Percentiles rank a stretch among this genome's conserved stretches.
Evolutionary conservation across 2,329 filamentous ascomycete genomes (phyloP).

Genomic region (Cryoendolithus antarcticus): DNA sequence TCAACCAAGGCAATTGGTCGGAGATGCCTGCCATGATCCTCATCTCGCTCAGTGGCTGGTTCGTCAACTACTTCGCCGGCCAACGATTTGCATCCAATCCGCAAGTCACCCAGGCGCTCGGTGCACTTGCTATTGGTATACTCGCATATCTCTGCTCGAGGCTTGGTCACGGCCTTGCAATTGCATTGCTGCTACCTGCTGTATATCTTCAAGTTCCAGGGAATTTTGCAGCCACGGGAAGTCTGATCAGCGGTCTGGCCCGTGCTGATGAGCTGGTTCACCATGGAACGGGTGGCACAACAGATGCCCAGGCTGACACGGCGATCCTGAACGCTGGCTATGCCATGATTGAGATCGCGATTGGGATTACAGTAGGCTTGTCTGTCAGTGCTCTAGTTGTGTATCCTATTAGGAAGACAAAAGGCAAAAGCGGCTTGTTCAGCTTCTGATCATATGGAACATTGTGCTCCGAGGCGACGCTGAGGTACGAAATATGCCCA

Average conservation of each 20-base stretch:
- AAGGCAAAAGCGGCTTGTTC: background rate
- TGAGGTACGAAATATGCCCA: too few species aligned
- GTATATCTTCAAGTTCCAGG: background rate
- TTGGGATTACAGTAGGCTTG: background rate
- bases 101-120: background rate
- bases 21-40: constrained; percentile 1
- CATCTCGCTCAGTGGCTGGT: background rate
- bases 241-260: background rate
- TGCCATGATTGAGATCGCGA: background rate
- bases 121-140: background rate
- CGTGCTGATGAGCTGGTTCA: background rate
- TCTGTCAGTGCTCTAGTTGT: background rate
- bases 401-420: background rate
- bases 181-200: background rate
- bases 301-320: background rate
- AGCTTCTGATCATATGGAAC: background rate
- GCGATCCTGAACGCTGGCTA: background rate
- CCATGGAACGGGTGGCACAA: background rate
- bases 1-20: constrained; percentile 50
- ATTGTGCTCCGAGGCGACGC: too few species aligned
- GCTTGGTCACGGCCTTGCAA: background rate
- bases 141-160: background rate
- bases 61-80: background rate
- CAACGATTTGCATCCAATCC: background rate
- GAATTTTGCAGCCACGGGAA: background rate